Evolutionary conservation across 139 green algal species (phyloP).

Genomic region (Gonium pectorale): DNA sequence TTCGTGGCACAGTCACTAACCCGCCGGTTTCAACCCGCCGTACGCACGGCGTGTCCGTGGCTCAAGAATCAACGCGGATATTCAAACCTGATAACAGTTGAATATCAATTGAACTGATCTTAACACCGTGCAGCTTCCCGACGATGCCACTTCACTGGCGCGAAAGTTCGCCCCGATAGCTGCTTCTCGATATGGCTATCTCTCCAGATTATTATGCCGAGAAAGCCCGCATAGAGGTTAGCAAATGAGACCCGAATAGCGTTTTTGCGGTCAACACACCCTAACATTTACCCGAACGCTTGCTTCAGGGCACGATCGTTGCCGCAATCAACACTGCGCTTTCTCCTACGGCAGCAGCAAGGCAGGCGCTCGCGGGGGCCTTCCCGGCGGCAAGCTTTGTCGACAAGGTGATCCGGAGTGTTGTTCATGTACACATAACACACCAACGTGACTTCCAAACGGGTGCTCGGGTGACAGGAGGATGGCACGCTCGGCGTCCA

Average conservation of each 20-base stretch:
- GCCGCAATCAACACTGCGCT: conserved; percentile 6
- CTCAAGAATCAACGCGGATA: no score
- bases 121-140: no score
- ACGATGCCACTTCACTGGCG: no score
- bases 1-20: no score
- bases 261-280: no score
- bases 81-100: no score
- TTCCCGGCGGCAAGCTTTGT: conserved; percentile 22
- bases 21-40: no score
- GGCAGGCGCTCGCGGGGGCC: background rate
- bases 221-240: conserved; percentile 22
- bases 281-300: no score
- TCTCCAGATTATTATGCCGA: background rate
- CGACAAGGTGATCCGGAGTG: background rate
- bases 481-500: conserved; percentile 38
- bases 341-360: background rate
- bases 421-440: background rate
- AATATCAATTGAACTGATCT: no score
- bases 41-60: no score
- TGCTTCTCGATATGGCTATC: conserved; percentile 11
- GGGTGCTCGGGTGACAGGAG: no score
- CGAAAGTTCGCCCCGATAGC: no score
- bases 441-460: background rate
- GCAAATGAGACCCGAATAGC: background rate
- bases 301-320: conserved; percentile 13